Percentiles rank a stretch among this genome's conserved stretches.
These are phyloP conservation scores for Iris macrosiphon DNA, from an alignment of 106 monocot genomes.

Conservation along the genomic window DNA sequence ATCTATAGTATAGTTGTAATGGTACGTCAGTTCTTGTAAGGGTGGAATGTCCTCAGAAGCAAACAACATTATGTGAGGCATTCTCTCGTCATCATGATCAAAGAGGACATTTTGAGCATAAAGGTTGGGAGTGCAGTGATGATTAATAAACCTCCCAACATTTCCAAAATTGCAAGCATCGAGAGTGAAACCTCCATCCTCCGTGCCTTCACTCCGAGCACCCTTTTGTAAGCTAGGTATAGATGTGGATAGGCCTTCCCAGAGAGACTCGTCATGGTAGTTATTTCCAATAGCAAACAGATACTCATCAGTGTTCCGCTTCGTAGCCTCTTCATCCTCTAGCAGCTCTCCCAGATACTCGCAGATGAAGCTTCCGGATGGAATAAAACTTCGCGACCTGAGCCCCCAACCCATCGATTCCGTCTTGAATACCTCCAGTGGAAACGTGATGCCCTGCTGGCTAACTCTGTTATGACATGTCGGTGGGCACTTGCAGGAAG, in stretches of 20 bases:
- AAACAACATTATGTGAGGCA: slow-evolving; percentile 67
- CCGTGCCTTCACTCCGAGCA: background rate
- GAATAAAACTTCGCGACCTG: slow-evolving; percentile 39
- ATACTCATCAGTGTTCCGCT: slow-evolving; percentile 55
- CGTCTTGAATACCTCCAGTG: slow-evolving; percentile 71
- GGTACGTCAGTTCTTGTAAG: slow-evolving; percentile 54
- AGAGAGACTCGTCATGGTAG: slow-evolving; percentile 44
- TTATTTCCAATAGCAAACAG: slow-evolving; percentile 70
- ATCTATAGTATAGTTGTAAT: slow-evolving; percentile 67
- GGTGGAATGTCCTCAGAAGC: slow-evolving; percentile 62
- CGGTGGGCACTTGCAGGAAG: slow-evolving; percentile 74
- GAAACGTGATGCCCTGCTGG: slow-evolving; percentile 63
- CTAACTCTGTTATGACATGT: slow-evolving; percentile 70
- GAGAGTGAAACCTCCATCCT: slow-evolving; percentile 32
- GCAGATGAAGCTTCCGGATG: slow-evolving; percentile 69
- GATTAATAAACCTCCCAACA: slow-evolving; percentile 69
- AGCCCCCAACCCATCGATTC: slow-evolving; percentile 75
- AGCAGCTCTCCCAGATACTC: slow-evolving; percentile 73
- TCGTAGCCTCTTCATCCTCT: slow-evolving; percentile 51
- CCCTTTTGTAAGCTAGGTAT: slow-evolving; percentile 11
- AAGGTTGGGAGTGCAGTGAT: slow-evolving; percentile 67
- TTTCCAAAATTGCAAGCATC: slow-evolving; percentile 63
- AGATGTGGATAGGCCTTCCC: slow-evolving; percentile 30
- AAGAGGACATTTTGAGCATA: slow-evolving; percentile 78
- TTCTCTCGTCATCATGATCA: slow-evolving; percentile 60